Evolutionary conservation across 2,329 filamentous ascomycete genomes (phyloP), one percentile per base, ranked within the genome.

Genomic region (Stachybotrys elegans): DNA sequence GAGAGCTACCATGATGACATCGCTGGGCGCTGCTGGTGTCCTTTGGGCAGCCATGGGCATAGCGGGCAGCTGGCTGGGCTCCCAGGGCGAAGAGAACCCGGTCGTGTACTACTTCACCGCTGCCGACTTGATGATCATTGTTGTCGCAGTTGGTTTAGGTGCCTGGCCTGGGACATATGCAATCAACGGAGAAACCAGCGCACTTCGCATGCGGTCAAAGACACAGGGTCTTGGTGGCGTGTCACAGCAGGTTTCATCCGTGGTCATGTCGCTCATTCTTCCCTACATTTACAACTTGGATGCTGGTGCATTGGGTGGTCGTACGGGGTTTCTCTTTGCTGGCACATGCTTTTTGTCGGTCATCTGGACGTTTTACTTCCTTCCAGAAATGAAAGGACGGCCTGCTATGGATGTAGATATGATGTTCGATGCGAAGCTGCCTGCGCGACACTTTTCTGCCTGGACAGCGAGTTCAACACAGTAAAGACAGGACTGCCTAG

Each of bases 41-140:
- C 48, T 75, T 0, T 77, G 72, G 69, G 53, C 64, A 5, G 60
- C 54, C 0, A 71, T 75, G 58, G 73, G 73, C 3, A 61, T 75
- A 9, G 19, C 37, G 6, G 37, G 43, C 19, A 16, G 34, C 22
- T 44, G 36, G 36, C 32, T 16, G 14, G 31, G 17, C 14, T 12
- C 14, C 8, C 25, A 29, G 14, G 9, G 13, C 31, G 17, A 6
- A 16, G 7, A n/a, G 14, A 16, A 34, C 25, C 13, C 22, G 12
- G 29, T 17, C 14, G 38, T 40, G 12, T 40, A 40, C 22, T 40
- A 23, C 13, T 40, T 19, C 22, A 40, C 21, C 22, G 43, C 54
- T 0, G 54, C 37, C 9, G 53, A 53, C 0, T 49, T 68, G 32
- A 70, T 75, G 59, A 51, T 68, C 0, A 57, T 70, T 6, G 69